Evolutionary conservation across 805 yeast genomes (phyloP).

Genomic region (Pichia manshurica): DNA sequence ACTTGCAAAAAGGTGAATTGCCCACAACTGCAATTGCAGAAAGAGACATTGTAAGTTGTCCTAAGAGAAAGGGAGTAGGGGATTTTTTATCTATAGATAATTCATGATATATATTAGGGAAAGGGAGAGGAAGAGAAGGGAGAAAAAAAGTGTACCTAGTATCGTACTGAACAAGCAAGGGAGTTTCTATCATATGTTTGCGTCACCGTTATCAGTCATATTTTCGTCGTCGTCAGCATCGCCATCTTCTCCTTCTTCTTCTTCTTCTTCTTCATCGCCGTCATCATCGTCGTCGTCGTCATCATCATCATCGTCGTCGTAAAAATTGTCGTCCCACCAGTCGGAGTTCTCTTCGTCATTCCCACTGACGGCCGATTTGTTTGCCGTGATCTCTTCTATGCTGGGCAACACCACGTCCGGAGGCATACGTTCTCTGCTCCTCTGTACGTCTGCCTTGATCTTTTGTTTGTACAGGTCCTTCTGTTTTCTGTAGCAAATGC

Average conservation of each 20-base stretch:
- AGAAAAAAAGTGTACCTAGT: constrained; percentile 7
- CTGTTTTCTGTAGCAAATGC: constrained; percentile 85
- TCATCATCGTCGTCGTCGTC: constrained; percentile 27
- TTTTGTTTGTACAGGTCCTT: constrained; percentile 72
- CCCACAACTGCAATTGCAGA: too few relatives aligned
- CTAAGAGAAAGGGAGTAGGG: not conserved
- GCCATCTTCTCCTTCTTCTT: constrained; percentile 18
- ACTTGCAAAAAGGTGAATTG: too few relatives aligned
- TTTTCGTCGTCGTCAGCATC: too few relatives aligned
- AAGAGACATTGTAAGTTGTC: too few relatives aligned
- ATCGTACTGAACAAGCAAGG: constrained; percentile 9
- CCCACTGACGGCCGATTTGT: constrained; percentile 24
- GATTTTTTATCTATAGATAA: not conserved
- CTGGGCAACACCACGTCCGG: constrained; percentile 79
- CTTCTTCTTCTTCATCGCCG: constrained; percentile 25
- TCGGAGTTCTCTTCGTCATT: constrained; percentile 28
- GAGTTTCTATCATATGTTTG: not conserved
- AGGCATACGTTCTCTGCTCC: constrained; percentile 82
- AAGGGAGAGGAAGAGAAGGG: not conserved
- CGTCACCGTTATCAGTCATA: too few relatives aligned
- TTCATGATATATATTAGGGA: not conserved
- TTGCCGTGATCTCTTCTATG: constrained; percentile 43
- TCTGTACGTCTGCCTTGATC: constrained; percentile 74
- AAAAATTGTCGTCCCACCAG: constrained; percentile 31
- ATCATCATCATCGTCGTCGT: constrained; percentile 29